Evolutionary conservation across 2,329 filamentous ascomycete genomes (phyloP), one percentile per base, ranked within the genome.

Genomic region (Colletotrichum cuscutae): DNA sequence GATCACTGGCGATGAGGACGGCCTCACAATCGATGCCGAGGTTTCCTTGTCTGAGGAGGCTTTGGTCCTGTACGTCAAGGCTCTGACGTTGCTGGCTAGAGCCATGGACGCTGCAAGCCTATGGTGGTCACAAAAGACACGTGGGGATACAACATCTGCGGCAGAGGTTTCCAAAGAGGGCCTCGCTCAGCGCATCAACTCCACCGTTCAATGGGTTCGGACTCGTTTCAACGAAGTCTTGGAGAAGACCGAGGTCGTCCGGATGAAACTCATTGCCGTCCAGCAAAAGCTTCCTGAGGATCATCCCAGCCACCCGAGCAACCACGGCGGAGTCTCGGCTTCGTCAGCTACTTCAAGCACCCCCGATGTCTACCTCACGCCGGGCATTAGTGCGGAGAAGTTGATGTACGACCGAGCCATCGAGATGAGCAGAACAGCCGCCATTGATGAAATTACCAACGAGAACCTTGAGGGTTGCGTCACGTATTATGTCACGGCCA

Each of bases 331-430:
- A 32, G 89, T 90, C 24, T 89, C 89, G 2, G 85, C 86, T 42
- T 85, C 89, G 3, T 87, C 87, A 1, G 87, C 88, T 15, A 89
- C 88, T n/a, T 89, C 90, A 4, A 92, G 92, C 19, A 89, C 90
- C 2, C 94, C 97, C 73, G 93, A 94, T 65, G 95, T 98, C 30
- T 90, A 93, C 60, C 88, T 99, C 30, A 97, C 94, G 15, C 91
- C 94, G 2, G 97, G 96, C 1, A 92, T 98, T 68, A 98, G 95
- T 26, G 97, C 97, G 0, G 97, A 98, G 84, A 98, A 95, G 83
- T 87, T 99, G 58, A 98, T 99, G 95, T 99, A 98, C 80, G 97
- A 99, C 77, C 94, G 97, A 59, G 97, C 97, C 0, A 86, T 98
- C 26, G 97, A 99, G 81, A 98, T 99, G 97, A 98, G 95, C 81